These are phyloP conservation scores for Thielaviopsis populi DNA, from an alignment of 2,329 filamentous ascomycete genomes.

Conservation along the genomic window DNA sequence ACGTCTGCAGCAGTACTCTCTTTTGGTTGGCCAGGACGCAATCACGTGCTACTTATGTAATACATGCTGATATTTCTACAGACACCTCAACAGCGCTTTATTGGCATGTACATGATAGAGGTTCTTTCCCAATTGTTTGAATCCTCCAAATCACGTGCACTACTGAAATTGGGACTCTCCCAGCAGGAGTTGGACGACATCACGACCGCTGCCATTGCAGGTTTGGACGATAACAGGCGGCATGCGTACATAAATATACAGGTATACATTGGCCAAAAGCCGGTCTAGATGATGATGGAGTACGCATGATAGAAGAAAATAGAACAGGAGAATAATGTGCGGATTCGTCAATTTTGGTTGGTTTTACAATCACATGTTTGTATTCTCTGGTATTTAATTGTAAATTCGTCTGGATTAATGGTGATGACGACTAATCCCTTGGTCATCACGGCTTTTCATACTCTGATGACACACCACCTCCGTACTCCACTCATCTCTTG, in stretches of 20 bases:
- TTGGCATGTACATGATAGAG: conserved; percentile 32
- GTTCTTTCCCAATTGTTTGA: conserved; percentile 29
- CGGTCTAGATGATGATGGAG: conserved; percentile 1
- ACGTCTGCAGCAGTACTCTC: no score
- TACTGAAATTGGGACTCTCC: conserved; percentile 26
- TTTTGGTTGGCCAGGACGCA: background rate
- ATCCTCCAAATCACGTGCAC: conserved; percentile 28
- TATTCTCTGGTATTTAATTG: no score
- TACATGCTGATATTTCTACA: background rate
- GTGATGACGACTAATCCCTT: no score
- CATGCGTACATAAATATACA: conserved; percentile 32
- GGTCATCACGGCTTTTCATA: background rate
- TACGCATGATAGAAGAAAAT: no score
- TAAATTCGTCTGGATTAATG: no score
- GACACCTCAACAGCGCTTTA: conserved; percentile 23
- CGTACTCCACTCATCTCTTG: no score
- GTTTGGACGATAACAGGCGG: conserved; percentile 24
- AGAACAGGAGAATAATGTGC: background rate
- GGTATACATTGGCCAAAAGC: conserved; percentile 32
- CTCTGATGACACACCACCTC: no score
- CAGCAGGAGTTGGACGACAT: conserved; percentile 18
- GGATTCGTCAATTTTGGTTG: background rate
- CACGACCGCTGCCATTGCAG: conserved; percentile 24
- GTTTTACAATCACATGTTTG: no score
- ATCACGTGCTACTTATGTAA: background rate